Conservation (phyloP, 352 stramenopile genomes). For the Discostella stelligera region DNA sequence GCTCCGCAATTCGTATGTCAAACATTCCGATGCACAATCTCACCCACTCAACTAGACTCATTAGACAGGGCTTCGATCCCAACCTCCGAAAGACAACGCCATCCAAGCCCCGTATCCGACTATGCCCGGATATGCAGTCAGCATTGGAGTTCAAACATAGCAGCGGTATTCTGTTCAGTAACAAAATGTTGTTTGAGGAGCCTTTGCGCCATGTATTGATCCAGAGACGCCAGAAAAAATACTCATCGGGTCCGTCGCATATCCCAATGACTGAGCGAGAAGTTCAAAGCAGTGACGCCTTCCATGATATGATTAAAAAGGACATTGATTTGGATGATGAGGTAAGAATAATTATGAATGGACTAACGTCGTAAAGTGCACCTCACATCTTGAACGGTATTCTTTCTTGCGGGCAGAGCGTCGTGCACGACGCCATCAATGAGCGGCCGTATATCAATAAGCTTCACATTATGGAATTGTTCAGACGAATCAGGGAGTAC, state of each 20-base stretch:
- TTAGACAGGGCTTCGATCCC: background rate
- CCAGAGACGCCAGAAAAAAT: constrained; percentile 19
- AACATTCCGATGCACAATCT: constrained; percentile 10
- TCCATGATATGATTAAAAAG: constrained; percentile 19
- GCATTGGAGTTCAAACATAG: constrained; percentile 36
- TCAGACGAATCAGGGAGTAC: constrained; percentile 19
- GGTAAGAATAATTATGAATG: constrained; percentile 19
- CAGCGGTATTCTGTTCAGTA: constrained; percentile 17
- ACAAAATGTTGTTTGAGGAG: constrained; percentile 28
- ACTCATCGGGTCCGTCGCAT: constrained; percentile 22
- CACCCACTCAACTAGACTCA: constrained; percentile 8
- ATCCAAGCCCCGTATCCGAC: background rate
- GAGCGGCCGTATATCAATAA: constrained; percentile 24
- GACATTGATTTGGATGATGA: constrained; percentile 16
- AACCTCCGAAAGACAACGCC: background rate
- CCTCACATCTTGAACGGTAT: background rate
- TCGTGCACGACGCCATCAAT: constrained; percentile 18
- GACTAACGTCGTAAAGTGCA: background rate
- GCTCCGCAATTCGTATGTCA: constrained; percentile 3
- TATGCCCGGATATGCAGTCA: constrained; percentile 19
- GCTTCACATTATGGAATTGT: constrained; percentile 10
- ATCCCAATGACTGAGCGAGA: constrained; percentile 28
- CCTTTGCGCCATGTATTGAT: constrained; percentile 41
- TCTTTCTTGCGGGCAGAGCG: constrained; percentile 11
- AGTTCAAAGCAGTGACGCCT: constrained; percentile 20